These are phyloP conservation scores for Fusarium mangiferae DNA, from an alignment of 2,329 filamentous ascomycete genomes.

Conservation along the genomic window DNA sequence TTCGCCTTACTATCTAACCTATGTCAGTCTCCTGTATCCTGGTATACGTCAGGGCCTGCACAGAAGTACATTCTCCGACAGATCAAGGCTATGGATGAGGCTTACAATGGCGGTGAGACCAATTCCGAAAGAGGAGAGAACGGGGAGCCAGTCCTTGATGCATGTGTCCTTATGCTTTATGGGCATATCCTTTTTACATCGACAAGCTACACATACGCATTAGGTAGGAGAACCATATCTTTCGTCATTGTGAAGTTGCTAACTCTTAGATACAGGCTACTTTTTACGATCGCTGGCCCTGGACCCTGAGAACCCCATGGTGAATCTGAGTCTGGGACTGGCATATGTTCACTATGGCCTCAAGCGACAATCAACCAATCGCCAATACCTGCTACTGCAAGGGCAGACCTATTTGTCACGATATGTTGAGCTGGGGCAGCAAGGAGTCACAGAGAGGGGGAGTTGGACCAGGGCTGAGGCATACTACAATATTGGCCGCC, in stretches of 20 bases:
- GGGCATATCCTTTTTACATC: constrained; percentile 89
- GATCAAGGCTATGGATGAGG: constrained; percentile 87
- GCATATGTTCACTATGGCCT: constrained; percentile 89
- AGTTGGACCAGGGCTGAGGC: constrained; percentile 44
- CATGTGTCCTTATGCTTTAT: constrained; percentile 86
- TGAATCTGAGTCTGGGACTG: constrained; percentile 83
- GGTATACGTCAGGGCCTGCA: constrained; percentile 82
- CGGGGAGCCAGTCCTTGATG: constrained; percentile 65
- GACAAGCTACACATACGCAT: constrained; percentile 82
- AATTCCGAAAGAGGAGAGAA: neutral
- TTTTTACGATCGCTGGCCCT: constrained; percentile 82
- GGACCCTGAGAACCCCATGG: constrained; percentile 78
- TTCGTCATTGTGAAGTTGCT: neutral
- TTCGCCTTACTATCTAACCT: constrained; percentile 82
- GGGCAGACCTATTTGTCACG: constrained; percentile 79
- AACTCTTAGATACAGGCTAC: constrained; percentile 66
- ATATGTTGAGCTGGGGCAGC: constrained; percentile 43
- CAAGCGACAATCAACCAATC: constrained; percentile 89
- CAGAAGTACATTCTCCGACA: constrained; percentile 94
- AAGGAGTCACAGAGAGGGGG: neutral
- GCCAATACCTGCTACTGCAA: constrained; percentile 88
- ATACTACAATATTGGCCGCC: constrained; percentile 53
- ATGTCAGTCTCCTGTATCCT: constrained; percentile 76
- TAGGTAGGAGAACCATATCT: constrained; percentile 64
- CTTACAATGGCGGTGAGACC: constrained; percentile 49